A percentile compares a stretch with the other conserved stretches of the same genome.
Conservation (phyloP, 257 asterid genomes). For the Solanum peruvianum region DNA sequence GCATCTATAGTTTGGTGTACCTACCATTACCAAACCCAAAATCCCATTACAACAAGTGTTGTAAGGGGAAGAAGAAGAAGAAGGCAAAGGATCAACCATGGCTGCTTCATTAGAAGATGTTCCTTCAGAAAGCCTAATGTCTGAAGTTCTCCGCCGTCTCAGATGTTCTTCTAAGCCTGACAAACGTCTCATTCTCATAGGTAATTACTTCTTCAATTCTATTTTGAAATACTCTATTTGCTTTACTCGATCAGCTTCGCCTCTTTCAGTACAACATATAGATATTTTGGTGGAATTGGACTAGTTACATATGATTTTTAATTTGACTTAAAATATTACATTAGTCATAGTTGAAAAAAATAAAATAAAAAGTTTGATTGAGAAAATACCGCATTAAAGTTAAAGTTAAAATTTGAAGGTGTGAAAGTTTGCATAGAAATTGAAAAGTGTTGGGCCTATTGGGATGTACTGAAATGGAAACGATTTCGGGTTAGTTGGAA, state of each 20-base stretch:
- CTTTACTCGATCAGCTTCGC: not conserved
- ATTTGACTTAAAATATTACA: not conserved
- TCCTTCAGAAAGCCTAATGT: constrained; percentile 55
- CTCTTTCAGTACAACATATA: no score
- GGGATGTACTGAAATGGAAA: not conserved
- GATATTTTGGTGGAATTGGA: not conserved
- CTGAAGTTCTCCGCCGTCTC: constrained; percentile 76
- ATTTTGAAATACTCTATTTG: not conserved
- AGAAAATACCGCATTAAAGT: not conserved
- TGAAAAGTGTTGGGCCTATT: not conserved
- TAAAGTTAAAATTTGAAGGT: not conserved
- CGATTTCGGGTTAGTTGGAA: not conserved
- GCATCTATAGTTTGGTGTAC: not conserved
- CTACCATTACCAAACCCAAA: not conserved
- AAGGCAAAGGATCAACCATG: not conserved
- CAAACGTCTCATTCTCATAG: constrained; percentile 84
- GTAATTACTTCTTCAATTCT: constrained; percentile 29
- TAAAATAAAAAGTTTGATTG: not conserved
- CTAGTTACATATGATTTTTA: not conserved
- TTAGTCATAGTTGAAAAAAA: not conserved
- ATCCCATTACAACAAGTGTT: not conserved
- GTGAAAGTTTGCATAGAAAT: not conserved
- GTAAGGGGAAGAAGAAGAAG: not conserved
- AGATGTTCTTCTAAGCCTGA: constrained; percentile 70
- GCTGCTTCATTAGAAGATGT: constrained; percentile 52